Evolutionary conservation across 176 grass and related monocot genomes (phyloP).

Genomic region (Triticum urartu): DNA sequence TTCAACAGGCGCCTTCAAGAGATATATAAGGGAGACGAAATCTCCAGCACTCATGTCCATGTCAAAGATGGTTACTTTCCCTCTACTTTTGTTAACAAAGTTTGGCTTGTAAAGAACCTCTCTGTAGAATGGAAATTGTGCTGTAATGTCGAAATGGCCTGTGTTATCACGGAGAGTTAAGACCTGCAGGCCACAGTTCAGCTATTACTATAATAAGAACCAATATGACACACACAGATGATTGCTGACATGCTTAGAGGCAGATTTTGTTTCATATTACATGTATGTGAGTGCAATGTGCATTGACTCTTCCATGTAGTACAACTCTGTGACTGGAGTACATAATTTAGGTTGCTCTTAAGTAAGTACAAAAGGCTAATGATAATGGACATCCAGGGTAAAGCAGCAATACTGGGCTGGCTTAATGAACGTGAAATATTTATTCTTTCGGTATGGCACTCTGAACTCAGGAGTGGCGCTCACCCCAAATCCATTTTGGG

Average conservation of each 20-base stretch:
- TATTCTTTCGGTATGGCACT: not conserved
- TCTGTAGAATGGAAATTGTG: slow-evolving; percentile 75
- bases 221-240: not conserved
- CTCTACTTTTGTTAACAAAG: slow-evolving; percentile 25
- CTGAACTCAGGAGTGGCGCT: not conserved
- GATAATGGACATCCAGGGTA: not conserved
- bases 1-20: slow-evolving; percentile 80
- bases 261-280: slow-evolving; percentile 8
- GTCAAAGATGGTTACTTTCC: slow-evolving; percentile 63
- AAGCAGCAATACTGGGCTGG: not conserved
- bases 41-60: slow-evolving; percentile 97
- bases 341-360: not conserved
- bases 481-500: no score
- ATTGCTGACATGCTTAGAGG: not conserved
- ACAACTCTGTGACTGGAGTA: not conserved
- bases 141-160: slow-evolving; percentile 58
- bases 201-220: slow-evolving; percentile 11
- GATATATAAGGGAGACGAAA: slow-evolving; percentile 82
- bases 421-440: not conserved
- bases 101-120: slow-evolving; percentile 55
- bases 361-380: not conserved
- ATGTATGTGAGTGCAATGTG: slow-evolving; percentile 7
- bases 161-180: slow-evolving; percentile 46
- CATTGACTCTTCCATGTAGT: not conserved
- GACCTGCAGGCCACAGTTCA: slow-evolving; percentile 44